Evolutionary conservation across 2,329 filamentous ascomycete genomes (phyloP).

Genomic region (Trichoderma lentiforme): DNA sequence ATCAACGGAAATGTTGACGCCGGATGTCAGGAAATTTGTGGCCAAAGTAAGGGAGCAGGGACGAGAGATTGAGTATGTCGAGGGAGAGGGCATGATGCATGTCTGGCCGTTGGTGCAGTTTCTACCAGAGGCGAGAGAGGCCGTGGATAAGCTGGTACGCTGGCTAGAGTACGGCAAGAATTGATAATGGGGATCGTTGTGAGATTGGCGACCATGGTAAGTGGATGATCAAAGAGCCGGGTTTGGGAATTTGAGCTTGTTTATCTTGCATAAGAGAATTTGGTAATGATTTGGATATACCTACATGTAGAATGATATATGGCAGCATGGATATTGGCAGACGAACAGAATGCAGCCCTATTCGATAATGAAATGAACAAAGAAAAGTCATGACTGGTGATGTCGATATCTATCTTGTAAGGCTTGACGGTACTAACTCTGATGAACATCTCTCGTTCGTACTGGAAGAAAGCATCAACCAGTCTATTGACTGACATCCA

Average conservation of each 20-base stretch:
- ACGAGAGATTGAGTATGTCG: constrained; percentile 27
- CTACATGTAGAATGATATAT: not conserved
- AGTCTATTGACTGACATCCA: not conserved
- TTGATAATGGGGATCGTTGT: not conserved
- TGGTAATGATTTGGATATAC: not conserved
- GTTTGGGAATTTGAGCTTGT: not conserved
- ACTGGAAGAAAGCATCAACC: not conserved
- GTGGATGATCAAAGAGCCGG: not conserved
- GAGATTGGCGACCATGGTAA: not conserved
- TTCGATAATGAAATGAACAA: not conserved
- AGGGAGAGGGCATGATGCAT: constrained; percentile 33
- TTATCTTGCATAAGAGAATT: not conserved
- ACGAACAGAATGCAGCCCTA: not conserved
- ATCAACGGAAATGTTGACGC: constrained; percentile 29
- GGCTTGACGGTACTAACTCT: no score
- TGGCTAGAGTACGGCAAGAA: constrained; percentile 24
- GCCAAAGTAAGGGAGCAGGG: constrained; percentile 27
- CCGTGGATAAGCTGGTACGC: constrained; percentile 27
- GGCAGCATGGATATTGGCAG: not conserved
- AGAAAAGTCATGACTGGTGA: not conserved
- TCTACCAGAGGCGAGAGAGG: constrained; percentile 28
- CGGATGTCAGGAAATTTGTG: constrained; percentile 30
- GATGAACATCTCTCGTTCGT: no score
- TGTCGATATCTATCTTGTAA: not conserved
- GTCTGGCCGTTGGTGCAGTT: constrained; percentile 31